These are phyloP conservation scores for Geranomyces michiganensis DNA, from an alignment of 192 early-diverging fungal genomes.

Conservation along the genomic window DNA sequence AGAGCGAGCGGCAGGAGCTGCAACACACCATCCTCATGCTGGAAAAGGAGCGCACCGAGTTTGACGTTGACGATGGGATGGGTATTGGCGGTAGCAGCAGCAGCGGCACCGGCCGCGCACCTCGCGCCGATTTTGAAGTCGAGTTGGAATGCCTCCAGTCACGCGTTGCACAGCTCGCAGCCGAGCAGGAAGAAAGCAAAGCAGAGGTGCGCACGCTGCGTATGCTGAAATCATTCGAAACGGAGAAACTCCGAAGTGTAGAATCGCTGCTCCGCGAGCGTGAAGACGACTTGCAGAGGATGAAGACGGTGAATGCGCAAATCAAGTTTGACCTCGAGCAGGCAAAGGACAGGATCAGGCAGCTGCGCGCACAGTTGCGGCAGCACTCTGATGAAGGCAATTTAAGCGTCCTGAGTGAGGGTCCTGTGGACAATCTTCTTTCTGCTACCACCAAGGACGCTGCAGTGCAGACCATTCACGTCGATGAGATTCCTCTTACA, in stretches of 20 bases:
- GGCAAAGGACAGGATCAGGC: background rate
- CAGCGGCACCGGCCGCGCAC: background rate
- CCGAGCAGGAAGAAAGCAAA: slow-evolving; percentile 21
- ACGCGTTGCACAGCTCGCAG: slow-evolving; percentile 31
- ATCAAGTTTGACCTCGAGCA: slow-evolving; percentile 42
- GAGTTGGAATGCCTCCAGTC: slow-evolving; percentile 30
- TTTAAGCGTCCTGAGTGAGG: background rate
- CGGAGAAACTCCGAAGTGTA: slow-evolving; percentile 39
- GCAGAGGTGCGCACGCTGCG: slow-evolving; percentile 31
- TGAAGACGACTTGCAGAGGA: slow-evolving; percentile 36
- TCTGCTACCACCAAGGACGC: background rate
- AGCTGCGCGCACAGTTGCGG: background rate
- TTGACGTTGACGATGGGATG: background rate
- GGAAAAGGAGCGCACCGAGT: slow-evolving; percentile 23
- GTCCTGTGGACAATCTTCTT: background rate
- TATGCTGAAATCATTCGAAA: slow-evolving; percentile 40
- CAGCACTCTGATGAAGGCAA: slow-evolving; percentile 1
- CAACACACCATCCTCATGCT: slow-evolving; percentile 22
- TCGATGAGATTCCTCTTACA: background rate
- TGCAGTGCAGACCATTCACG: background rate
- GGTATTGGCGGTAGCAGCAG: background rate
- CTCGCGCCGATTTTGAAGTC: slow-evolving; percentile 2
- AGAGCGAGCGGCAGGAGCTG: slow-evolving; percentile 42
- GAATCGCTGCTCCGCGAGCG: slow-evolving; percentile 36
- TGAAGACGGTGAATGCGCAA: slow-evolving; percentile 23